phyloP scores from a whole-genome alignment of 768 basidiomycete species.

The Pisolithus microcarpus region DNA sequence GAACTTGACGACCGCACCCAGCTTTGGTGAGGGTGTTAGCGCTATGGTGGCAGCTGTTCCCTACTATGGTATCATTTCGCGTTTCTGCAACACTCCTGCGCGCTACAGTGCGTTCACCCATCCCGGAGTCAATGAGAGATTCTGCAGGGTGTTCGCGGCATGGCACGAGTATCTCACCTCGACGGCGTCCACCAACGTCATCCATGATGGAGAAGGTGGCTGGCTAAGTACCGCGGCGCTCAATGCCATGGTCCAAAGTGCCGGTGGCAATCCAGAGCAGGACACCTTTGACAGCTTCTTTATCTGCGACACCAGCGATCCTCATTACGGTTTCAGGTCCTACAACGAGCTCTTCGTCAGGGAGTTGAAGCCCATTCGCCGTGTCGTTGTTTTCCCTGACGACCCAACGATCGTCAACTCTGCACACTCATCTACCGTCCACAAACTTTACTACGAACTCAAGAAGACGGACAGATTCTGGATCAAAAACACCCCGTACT shows the following conservation, averaged over 20 bases:
- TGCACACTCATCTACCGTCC: conserved; percentile 48
- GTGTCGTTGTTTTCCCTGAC: conserved; percentile 30
- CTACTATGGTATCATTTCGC: background rate
- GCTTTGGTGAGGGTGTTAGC: background rate
- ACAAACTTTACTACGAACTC: conserved; percentile 34
- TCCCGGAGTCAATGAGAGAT: conserved; percentile 36
- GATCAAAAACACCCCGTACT: conserved; percentile 58
- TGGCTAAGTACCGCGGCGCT: conserved; percentile 42
- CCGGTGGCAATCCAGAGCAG: conserved; percentile 6
- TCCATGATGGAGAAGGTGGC: conserved; percentile 31
- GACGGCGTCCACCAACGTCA: conserved; percentile 35
- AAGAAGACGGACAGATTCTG: conserved; percentile 44
- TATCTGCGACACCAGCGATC: conserved; percentile 32
- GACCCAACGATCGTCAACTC: conserved; percentile 35
- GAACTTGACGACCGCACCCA: background rate
- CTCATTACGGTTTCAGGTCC: conserved; percentile 40
- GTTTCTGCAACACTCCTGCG: background rate
- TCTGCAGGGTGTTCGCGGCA: conserved; percentile 43
- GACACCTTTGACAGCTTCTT: conserved; percentile 31
- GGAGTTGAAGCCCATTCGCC: conserved; percentile 31
- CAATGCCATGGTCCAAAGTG: conserved; percentile 1
- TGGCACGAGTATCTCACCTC: conserved; percentile 45
- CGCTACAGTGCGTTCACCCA: conserved; percentile 27
- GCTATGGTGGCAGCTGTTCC: background rate
- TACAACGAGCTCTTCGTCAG: conserved; percentile 56